Evolutionary conservation across 192 early-diverging fungal species (phyloP), one percentile per base, ranked within the genome.

Genomic region (Paraglomus brasilianum): DNA sequence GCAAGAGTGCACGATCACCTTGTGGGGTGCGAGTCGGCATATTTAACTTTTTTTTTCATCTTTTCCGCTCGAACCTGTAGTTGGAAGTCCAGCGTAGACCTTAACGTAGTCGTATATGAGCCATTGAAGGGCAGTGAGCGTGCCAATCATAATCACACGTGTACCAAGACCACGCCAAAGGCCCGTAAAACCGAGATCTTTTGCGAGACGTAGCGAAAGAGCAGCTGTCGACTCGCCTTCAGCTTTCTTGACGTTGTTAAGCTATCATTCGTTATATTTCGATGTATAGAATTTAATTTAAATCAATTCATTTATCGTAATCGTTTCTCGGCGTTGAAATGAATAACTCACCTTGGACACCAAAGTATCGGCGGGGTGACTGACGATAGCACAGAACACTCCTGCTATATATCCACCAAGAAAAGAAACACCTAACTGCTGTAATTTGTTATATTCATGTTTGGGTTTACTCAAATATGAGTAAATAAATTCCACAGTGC

Each of bases 81-180:
- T 62, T 62, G 60, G 60, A 45, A 62, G 36, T 8, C 60, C 60
- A 8, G 60, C n/a, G 15, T 14, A 46, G 14, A 62, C 60, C 43
- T 69, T 69, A 45, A 69, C 41, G 15, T 69, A 52, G 22, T 92
- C 92, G 78, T 91, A 92, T 82, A 92, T 86, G 61, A 86, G 81
- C 90, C 90, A 94, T 79, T 94, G 92, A 57, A 90, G 79, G 64
- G 84, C 90, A 73, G 92, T 95, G 43, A 95, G 81, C 60, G 92
- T 91, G 82, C 93, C 94, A 72, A 95, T 89, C 94, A 95, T 95
- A 45, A 93, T 77, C 74, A 94, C 90, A 85, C 94, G 92, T 47
- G 92, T 85, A 19, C 84, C 84, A 30, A 95, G 81, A 68, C 94
- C 94, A 75, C 86, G 86, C 87, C 90, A 92, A 66, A 89, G 77